Percentiles rank a stretch among this genome's conserved stretches.
These are phyloP conservation scores for Chlamydomonas incerta DNA, from an alignment of 139 green algal genomes.

Conservation along the genomic window DNA sequence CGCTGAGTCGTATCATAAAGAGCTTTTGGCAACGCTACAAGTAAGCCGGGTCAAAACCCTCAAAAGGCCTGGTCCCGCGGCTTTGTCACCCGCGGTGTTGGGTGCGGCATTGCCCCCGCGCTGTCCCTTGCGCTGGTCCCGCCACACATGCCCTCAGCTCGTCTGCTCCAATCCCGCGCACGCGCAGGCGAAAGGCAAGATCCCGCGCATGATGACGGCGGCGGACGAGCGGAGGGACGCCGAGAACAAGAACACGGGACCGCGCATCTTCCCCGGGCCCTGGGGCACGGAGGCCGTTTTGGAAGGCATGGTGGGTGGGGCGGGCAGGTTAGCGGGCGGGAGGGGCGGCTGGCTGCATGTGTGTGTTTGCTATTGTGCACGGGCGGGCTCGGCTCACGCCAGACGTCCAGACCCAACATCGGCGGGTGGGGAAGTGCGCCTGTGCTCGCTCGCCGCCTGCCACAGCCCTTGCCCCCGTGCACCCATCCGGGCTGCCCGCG, in stretches of 20 bases:
- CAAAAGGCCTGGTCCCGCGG: background rate
- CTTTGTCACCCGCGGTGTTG: too few species aligned
- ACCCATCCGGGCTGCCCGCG: too few species aligned
- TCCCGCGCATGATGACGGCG: background rate
- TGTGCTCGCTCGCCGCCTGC: too few species aligned
- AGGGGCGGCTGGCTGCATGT: background rate
- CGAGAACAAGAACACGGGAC: constrained; percentile 9
- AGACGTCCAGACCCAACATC: too few species aligned
- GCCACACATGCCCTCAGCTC: background rate
- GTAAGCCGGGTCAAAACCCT: background rate
- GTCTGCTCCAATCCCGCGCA: too few species aligned
- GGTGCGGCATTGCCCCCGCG: background rate
- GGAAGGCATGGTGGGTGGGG: background rate
- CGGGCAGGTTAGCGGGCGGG: too few species aligned
- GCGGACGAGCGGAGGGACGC: background rate
- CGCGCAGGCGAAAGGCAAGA: constrained; percentile 11
- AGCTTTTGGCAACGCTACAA: constrained; percentile 7
- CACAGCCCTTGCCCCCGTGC: too few species aligned
- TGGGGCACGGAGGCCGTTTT: constrained; percentile 2
- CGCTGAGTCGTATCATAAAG: constrained; percentile 26
- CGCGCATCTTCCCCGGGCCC: constrained; percentile 10
- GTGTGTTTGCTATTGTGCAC: background rate
- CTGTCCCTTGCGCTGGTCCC: background rate
- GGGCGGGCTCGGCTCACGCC: too few species aligned
- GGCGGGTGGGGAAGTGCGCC: too few species aligned